A percentile compares a stretch with the other conserved stretches of the same genome.
Evolutionary conservation across 164 flowering plant genomes (phyloP).

Genomic region (Piper betle): DNA sequence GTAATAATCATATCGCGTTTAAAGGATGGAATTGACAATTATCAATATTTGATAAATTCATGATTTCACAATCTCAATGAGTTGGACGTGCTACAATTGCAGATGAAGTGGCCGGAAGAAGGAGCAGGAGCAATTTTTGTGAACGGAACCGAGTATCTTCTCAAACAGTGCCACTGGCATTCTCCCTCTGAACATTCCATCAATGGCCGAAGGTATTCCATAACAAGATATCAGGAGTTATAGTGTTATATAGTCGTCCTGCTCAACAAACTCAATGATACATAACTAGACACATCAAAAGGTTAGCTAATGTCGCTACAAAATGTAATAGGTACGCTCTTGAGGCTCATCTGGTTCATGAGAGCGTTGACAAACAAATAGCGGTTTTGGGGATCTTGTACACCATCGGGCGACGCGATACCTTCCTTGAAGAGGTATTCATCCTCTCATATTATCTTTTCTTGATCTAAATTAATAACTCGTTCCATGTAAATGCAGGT

Average conservation of each 20-base stretch:
- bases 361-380: slow-evolving; percentile 16
- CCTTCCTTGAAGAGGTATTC: slow-evolving; percentile 35
- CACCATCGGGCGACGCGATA: slow-evolving; percentile 36
- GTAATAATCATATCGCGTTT: not conserved
- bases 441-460: not conserved
- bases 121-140: slow-evolving; percentile 28
- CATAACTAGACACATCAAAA: not conserved
- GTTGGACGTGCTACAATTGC: not conserved
- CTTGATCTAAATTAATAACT: too few species aligned
- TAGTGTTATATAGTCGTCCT: not conserved
- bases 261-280: too few species aligned
- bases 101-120: slow-evolving; percentile 25
- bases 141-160: slow-evolving; percentile 27
- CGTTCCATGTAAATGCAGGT: slow-evolving; percentile 3
- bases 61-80: too few species aligned
- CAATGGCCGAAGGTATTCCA: slow-evolving; percentile 23
- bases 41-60: not conserved
- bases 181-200: slow-evolving; percentile 53
- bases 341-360: slow-evolving; percentile 56
- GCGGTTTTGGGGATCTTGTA: slow-evolving; percentile 51
- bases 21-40: too few species aligned
- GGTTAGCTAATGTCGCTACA: not conserved
- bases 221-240: not conserved
- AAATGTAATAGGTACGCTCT: slow-evolving; percentile 9
- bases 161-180: slow-evolving; percentile 44